Percentiles rank a stretch among this genome's conserved stretches.
phyloP scores from a whole-genome alignment of 2,329 filamentous ascomycete genomes.

The Fusarium foetens region DNA sequence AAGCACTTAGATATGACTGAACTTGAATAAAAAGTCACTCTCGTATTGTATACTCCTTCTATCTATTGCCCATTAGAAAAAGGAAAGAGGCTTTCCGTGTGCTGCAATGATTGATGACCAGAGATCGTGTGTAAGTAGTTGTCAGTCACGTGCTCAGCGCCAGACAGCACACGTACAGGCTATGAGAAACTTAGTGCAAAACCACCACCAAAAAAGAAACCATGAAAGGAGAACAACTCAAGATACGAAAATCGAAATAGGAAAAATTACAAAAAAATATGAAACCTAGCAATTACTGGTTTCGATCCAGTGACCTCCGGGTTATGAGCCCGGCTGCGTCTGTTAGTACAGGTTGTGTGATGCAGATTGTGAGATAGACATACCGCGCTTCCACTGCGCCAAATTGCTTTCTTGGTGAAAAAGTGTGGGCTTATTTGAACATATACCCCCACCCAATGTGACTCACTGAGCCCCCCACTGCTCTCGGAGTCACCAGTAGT shows the following conservation, averaged over 20 bases:
- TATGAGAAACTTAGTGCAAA: background rate
- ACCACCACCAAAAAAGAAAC: background rate
- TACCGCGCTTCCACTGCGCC: background rate
- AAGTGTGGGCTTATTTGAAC: background rate
- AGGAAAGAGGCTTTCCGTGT: background rate
- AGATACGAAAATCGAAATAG: background rate
- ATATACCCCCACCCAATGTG: background rate
- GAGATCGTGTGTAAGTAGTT: background rate
- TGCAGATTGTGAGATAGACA: background rate
- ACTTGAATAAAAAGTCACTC: background rate
- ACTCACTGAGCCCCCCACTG: background rate
- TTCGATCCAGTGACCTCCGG: background rate
- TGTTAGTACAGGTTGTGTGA: background rate
- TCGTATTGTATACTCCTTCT: rapidly evolving
- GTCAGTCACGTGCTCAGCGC: background rate
- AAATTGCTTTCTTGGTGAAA: background rate
- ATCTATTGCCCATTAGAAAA: no score
- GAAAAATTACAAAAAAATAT: background rate
- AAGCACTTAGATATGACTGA: background rate
- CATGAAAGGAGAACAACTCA: background rate
- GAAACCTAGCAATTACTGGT: background rate
- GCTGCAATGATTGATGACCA: background rate
- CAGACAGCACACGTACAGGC: no score
- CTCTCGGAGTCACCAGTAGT: background rate
- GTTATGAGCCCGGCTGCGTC: background rate